These are phyloP conservation scores for Colletotrichum aenigma DNA, from an alignment of 2,329 filamentous ascomycete species.

Conservation along the genomic window DNA sequence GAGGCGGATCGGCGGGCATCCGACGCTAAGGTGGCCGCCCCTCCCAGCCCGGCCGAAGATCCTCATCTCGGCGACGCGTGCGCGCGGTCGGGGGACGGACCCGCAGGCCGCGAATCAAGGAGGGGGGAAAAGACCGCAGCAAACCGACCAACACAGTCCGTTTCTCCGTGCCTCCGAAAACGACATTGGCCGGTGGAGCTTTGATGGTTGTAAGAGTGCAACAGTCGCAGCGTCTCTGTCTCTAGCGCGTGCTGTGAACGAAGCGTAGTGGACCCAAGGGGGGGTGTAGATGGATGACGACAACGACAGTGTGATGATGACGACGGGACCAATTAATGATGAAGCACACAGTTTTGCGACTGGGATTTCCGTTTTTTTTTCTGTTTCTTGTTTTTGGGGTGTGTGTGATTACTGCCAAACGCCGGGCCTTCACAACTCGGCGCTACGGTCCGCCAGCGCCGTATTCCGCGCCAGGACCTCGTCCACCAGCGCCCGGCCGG, in stretches of 20 bases:
- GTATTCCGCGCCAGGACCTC: constrained; percentile 46
- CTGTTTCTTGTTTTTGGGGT: neutral
- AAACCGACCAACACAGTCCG: neutral
- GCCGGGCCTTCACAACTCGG: neutral
- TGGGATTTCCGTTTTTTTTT: neutral
- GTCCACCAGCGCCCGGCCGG: constrained; percentile 45
- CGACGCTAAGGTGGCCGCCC: neutral
- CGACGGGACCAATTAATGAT: neutral
- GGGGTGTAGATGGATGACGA: neutral
- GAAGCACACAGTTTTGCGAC: neutral
- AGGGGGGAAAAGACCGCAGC: neutral
- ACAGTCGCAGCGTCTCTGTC: neutral
- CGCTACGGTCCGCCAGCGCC: constrained; percentile 22
- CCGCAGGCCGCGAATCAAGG: neutral
- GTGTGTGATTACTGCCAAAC: neutral
- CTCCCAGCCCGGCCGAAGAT: constrained; percentile 5
- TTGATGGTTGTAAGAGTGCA: neutral
- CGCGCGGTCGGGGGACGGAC: neutral
- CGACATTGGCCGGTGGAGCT: neutral
- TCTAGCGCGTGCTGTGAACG: neutral
- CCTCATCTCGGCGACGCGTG: constrained; percentile 10
- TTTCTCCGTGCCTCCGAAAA: neutral
- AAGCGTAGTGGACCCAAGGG: neutral
- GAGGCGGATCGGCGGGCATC: neutral
- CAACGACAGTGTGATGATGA: neutral